These are phyloP conservation scores for Cryptococcus hybrid DNA, from an alignment of 1,284 basidiomycete genomes.

Conservation along the genomic window DNA sequence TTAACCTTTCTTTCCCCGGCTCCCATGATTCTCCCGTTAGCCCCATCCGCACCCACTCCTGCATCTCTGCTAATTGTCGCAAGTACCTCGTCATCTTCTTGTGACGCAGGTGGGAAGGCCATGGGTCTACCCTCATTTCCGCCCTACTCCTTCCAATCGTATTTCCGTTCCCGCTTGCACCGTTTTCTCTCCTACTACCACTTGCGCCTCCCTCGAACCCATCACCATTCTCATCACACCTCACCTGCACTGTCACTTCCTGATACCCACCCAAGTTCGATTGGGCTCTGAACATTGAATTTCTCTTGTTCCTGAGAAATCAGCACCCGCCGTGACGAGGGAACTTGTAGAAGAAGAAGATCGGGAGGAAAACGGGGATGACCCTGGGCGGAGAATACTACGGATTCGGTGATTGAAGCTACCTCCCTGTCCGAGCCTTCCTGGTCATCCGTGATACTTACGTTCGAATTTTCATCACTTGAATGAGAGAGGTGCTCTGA, in stretches of 20 bases:
- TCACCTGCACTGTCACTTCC: too few relatives aligned
- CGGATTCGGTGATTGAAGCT: slow-evolving; percentile 18
- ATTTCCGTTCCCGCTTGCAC: not conserved
- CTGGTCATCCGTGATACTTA: slow-evolving; percentile 4
- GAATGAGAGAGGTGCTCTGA: too few relatives aligned
- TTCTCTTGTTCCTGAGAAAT: not conserved
- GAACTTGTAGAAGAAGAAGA: slow-evolving; percentile 1
- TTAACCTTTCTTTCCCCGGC: slow-evolving; percentile 1
- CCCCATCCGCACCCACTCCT: not conserved
- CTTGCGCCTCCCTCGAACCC: not conserved
- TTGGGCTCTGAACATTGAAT: not conserved
- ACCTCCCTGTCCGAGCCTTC: not conserved
- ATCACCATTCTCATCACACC: not conserved
- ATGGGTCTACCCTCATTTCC: slow-evolving; percentile 13
- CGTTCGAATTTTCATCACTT: not conserved
- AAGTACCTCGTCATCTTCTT: not conserved
- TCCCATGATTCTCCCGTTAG: not conserved
- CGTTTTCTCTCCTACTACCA: not conserved
- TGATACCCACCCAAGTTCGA: not conserved
- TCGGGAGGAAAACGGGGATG: not conserved
- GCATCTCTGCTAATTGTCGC: not conserved
- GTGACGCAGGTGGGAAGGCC: slow-evolving; percentile 9
- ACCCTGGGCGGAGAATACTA: slow-evolving; percentile 17
- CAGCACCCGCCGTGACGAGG: not conserved
- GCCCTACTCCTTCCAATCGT: slow-evolving; percentile 8